A percentile compares a stretch with the other conserved stretches of the same genome.
Conservation (phyloP, 495 filamentous ascomycete species). For the Astrothelium macrocarpum region DNA sequence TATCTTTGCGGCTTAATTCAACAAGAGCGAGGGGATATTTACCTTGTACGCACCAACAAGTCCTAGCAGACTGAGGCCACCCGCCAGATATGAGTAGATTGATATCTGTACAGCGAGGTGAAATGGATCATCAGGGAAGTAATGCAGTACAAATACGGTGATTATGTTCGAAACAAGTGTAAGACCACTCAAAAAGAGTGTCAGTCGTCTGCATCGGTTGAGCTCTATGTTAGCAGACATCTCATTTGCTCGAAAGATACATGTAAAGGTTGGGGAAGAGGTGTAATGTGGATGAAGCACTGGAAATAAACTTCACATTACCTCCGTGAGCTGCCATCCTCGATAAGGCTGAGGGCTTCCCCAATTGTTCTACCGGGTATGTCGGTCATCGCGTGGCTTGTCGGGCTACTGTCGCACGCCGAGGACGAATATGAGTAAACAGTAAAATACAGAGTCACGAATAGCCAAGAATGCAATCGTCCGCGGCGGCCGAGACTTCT, state of each 20-base stretch:
- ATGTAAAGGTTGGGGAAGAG: not conserved
- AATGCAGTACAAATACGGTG: slow-evolving; percentile 1
- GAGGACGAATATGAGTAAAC: not conserved
- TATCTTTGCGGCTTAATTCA: slow-evolving; percentile 6
- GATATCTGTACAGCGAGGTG: slow-evolving; percentile 8
- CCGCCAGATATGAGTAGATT: slow-evolving; percentile 15
- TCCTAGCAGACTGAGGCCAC: slow-evolving; percentile 10
- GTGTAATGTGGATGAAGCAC: not conserved
- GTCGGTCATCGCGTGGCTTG: slow-evolving; percentile 1
- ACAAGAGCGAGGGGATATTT: not conserved
- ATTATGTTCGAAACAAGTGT: not conserved
- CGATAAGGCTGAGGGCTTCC: not conserved
- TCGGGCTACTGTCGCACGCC: not conserved
- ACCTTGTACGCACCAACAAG: slow-evolving; percentile 13
- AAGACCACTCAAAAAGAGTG: not conserved
- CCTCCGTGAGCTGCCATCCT: not conserved
- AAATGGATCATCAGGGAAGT: slow-evolving; percentile 9
- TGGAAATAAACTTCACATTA: not conserved
- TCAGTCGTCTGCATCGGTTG: not conserved
- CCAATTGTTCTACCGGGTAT: not conserved
- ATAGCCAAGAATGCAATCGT: no score
- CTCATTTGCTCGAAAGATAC: not conserved
- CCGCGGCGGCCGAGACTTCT: no score
- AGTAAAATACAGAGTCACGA: not conserved
- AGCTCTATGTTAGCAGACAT: not conserved